phyloP scores from a whole-genome alignment of 495 filamentous ascomycete genomes.

The Chaetomium tenue region DNA sequence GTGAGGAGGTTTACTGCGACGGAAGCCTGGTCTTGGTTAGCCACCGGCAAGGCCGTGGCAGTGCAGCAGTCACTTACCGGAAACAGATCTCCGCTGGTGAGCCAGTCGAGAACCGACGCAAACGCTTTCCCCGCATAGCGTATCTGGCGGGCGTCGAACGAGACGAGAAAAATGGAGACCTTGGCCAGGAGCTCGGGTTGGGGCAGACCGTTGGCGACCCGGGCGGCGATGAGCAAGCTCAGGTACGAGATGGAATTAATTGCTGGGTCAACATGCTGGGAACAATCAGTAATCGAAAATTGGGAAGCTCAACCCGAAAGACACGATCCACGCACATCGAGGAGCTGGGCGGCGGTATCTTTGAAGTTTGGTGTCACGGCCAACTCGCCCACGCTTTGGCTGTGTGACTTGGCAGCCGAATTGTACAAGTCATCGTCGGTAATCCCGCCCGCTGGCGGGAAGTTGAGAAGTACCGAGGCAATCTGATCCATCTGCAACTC shows the following conservation, averaged over 20 bases:
- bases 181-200: conserved; percentile 36
- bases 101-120: conserved; percentile 32
- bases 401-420: conserved; percentile 33
- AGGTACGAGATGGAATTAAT: conserved; percentile 48
- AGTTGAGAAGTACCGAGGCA: conserved; percentile 41
- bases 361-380: conserved; percentile 21
- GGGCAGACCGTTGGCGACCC: conserved; percentile 11
- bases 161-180: conserved; percentile 42
- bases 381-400: conserved; percentile 34
- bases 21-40: conserved; percentile 45
- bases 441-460: conserved; percentile 35
- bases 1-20: conserved; percentile 60
- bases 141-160: conserved; percentile 48
- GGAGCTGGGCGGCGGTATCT: conserved; percentile 29
- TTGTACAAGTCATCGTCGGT: conserved; percentile 33
- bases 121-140: conserved; percentile 42
- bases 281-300: conserved; percentile 24
- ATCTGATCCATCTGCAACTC: conserved; percentile 38
- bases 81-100: conserved; percentile 33
- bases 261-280: conserved; percentile 41
- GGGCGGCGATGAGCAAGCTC: conserved; percentile 32
- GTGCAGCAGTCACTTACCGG: conserved; percentile 33
- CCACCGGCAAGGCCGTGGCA: neutral
- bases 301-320: neutral
- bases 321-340: conserved; percentile 31